phyloP scores from a whole-genome alignment of 768 basidiomycete species.

The Coprinopsis sp. region DNA sequence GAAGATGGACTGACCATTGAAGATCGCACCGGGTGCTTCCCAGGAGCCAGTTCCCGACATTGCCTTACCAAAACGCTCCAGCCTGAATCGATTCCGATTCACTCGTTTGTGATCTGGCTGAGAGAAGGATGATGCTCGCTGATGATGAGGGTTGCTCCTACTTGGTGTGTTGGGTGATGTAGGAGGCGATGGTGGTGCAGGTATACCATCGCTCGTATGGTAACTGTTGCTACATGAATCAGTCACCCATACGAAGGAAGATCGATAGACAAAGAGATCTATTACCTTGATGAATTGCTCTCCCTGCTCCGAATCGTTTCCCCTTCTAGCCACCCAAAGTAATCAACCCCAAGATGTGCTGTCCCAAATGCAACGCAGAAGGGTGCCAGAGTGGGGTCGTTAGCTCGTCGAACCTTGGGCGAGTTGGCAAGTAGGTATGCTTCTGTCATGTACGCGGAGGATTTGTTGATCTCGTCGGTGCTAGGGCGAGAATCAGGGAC shows the following conservation, averaged over 20 bases:
- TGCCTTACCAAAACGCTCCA: conserved; percentile 69
- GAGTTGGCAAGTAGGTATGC: conserved; percentile 43
- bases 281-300: neutral
- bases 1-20: conserved; percentile 38
- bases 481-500: conserved; percentile 28
- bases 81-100: conserved; percentile 46
- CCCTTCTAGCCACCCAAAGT: conserved; percentile 74
- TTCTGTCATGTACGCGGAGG: conserved; percentile 72
- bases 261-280: neutral
- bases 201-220: too few relatives aligned
- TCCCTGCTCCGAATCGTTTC: conserved; percentile 16
- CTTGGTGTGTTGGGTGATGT: too few relatives aligned
- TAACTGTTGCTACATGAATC: neutral
- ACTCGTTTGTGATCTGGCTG: neutral
- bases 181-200: too few relatives aligned
- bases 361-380: conserved; percentile 69
- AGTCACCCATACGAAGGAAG: neutral
- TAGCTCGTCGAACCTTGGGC: conserved; percentile 27
- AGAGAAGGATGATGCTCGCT: conserved; percentile 1
- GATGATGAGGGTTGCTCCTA: too few relatives aligned
- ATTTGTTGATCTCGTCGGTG: conserved; percentile 73
- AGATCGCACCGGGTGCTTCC: conserved; percentile 59
- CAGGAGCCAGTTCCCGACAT: conserved; percentile 72
- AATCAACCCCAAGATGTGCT: conserved; percentile 34
- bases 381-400: conserved; percentile 51